Evolutionary conservation across 1,284 basidiomycete genomes (phyloP), one percentile per base, ranked within the genome.

Genomic region (Ustilago sp.): DNA sequence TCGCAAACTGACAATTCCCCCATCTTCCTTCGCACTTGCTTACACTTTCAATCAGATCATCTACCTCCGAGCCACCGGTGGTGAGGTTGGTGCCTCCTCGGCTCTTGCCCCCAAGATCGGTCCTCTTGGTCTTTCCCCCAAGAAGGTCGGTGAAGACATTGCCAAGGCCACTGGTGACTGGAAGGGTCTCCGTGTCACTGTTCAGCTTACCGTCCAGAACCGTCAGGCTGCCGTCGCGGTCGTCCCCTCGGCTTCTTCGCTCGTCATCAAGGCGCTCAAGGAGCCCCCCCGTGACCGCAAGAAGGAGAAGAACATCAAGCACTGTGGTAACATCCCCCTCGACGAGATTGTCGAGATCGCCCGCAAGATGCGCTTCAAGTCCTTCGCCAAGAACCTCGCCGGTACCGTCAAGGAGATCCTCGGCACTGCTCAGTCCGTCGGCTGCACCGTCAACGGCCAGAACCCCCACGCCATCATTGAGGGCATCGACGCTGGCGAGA

Each of bases 81-180:
- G 97, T 92, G 97, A 99, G 90, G 94, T 99, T 87, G 97, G 95
- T 91, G 94, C 97, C 80, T 98, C 97, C 9, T 96, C 96, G 75
- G 95, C 97, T 74, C 91, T 99, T 83, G 97, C 97, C 74, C 97
- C 97, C 82, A 99, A 99, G 92, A 98, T 99, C 88, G 97, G 97
- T 91, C 97, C 97, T 89, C 92, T 99, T 85, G 96, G 96, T 94
- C 90, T 99, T 86, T 98, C 97, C 70, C 96, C 97, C 87, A 99
- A 99, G 91, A 99, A 99, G 90, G 95, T 99, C 89, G 97, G 97
- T 89, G 97, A 99, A 93, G 97, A 99, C 89, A 99, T 99, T 87
- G 97, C 97, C 86, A 99, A 99, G 89, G 96, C 97, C 74, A 98
- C 97, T 76, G 91, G 92, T 71, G 93, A 93, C 88, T 99, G 97